phyloP scores from a whole-genome alignment of 768 basidiomycete species.

The Pisolithus microcarpus region DNA sequence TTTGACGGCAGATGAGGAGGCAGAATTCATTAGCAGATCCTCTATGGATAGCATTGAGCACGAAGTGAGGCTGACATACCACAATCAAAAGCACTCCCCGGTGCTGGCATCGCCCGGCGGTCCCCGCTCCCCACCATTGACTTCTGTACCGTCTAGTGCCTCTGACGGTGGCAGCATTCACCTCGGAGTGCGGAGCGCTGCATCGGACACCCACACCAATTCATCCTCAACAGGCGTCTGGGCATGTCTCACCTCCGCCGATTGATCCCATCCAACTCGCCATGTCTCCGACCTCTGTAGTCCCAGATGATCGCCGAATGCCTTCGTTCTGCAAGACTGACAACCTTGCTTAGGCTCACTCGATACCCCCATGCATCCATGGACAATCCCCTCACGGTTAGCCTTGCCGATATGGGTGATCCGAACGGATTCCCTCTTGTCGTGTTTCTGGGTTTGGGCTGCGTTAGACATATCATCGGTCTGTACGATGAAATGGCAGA shows the following conservation, averaged over 20 bases:
- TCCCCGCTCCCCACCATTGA: constrained; percentile 28
- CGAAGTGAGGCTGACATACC: constrained; percentile 67
- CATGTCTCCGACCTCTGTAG: constrained; percentile 45
- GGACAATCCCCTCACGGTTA: constrained; percentile 71
- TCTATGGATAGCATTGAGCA: constrained; percentile 85
- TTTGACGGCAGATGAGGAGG: constrained; percentile 47
- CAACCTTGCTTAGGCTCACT: constrained; percentile 71
- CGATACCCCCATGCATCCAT: constrained; percentile 73
- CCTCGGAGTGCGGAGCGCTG: constrained; percentile 12
- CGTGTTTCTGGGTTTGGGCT: constrained; percentile 89
- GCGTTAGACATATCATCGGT: constrained; percentile 91
- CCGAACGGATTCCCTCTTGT: constrained; percentile 82
- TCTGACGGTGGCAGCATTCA: constrained; percentile 50
- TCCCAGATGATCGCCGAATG: constrained; percentile 80
- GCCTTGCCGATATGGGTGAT: constrained; percentile 88
- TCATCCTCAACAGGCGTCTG: constrained; percentile 36
- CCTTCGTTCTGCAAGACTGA: constrained; percentile 79
- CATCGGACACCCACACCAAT: constrained; percentile 50
- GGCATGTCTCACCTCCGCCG: constrained; percentile 9
- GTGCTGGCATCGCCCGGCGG: constrained; percentile 34
- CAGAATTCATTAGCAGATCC: constrained; percentile 66
- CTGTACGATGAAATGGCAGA: constrained; percentile 96
- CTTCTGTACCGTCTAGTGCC: constrained; percentile 35
- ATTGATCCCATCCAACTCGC: constrained; percentile 23
- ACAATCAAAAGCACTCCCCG: constrained; percentile 40